A percentile compares a stretch with the other conserved stretches of the same genome.
phyloP scores from a whole-genome alignment of 2,329 filamentous ascomycete species.

The Aspergillus luchuensis region DNA sequence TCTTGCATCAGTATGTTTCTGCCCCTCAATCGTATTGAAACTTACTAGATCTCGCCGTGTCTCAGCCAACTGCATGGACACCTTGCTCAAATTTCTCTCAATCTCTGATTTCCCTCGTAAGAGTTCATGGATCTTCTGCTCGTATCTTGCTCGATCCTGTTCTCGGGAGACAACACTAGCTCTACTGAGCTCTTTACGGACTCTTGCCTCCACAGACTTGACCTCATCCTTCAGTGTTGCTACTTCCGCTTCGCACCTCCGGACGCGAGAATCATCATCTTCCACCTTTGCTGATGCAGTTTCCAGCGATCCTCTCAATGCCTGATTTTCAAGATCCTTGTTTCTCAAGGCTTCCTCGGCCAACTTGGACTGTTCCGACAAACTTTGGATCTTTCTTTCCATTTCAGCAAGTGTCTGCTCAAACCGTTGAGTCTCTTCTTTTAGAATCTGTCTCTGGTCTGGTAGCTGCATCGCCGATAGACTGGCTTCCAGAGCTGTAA shows the following conservation, averaged over 20 bases:
- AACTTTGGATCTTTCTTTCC: conserved; percentile 28
- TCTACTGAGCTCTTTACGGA: conserved; percentile 35
- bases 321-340: conserved; percentile 24
- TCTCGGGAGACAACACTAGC: conserved; percentile 33
- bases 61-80: conserved; percentile 25
- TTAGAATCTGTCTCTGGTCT: conserved; percentile 21
- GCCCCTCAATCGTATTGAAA: not conserved
- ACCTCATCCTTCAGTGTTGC: conserved; percentile 24
- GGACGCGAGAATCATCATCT: conserved; percentile 19
- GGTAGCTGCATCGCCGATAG: conserved; percentile 24
- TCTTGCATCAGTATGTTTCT: too few species aligned
- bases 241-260: conserved; percentile 27
- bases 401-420: conserved; percentile 28
- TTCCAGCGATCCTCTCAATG: conserved; percentile 25
- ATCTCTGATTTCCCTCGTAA: conserved; percentile 29
- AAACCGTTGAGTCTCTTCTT: conserved; percentile 28
- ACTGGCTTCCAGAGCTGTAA: conserved; percentile 23
- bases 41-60: conserved; percentile 30
- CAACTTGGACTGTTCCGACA: conserved; percentile 20
- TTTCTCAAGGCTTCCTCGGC: conserved; percentile 18
- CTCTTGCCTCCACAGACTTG: conserved; percentile 24
- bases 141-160: conserved; percentile 31
- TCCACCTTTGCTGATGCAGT: conserved; percentile 16
- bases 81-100: conserved; percentile 19
- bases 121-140: conserved; percentile 31